Base-by-base conservation (phyloP, 176 grass and related monocot genomes). In the Puccinellia tenuiflora region DNA sequence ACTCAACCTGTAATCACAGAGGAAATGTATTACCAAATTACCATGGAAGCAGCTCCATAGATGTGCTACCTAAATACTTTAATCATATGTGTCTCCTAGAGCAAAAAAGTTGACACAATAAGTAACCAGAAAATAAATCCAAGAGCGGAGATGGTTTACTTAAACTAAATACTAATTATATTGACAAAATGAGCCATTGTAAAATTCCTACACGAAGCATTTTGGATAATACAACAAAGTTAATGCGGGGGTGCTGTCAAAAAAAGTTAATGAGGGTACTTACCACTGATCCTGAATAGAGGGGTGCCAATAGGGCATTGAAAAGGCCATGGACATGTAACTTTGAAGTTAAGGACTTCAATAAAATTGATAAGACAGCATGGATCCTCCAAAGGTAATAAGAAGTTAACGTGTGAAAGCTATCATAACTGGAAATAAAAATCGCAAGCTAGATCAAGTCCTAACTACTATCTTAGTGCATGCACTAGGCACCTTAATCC, bases 241-340 rank as follows among this genome's bases (percentile, higher is more conserved):
- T 22, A 56, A 56, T 30, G 48, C 79, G 39, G 54, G 22, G 43
- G 43, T 46, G 1, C 40, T 43, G 40, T 43, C 9, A 43, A 43
- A 43, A 43, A 87, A 28, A 87, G 26, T 76, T 22, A 68, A 56
- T 30, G 40, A 79, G 55, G 54, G 24, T 16, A 84, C 18, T 91
- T 93, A 95, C 96, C 92, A 91, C 87, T 75, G 91, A 85, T 93
- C 96, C 96, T 21, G 96, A 92, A 83, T 98, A 98, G 63, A 98
- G 91, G 39, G 96, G 92, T 25, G 96, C 92, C 77, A 98, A 81
- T 82, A 98, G 83, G 77, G 92, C 91, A 85, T 98, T 98, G 91
- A 98, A 98, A 79, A 98, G 89, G 28, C 96, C 96, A 90, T 98
- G 96, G 4, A 98, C 92, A 91, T 98, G 96, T 98, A 95, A 61